phyloP scores from a whole-genome alignment of 495 filamentous ascomycete genomes.

The Penicillium diatomitis region DNA sequence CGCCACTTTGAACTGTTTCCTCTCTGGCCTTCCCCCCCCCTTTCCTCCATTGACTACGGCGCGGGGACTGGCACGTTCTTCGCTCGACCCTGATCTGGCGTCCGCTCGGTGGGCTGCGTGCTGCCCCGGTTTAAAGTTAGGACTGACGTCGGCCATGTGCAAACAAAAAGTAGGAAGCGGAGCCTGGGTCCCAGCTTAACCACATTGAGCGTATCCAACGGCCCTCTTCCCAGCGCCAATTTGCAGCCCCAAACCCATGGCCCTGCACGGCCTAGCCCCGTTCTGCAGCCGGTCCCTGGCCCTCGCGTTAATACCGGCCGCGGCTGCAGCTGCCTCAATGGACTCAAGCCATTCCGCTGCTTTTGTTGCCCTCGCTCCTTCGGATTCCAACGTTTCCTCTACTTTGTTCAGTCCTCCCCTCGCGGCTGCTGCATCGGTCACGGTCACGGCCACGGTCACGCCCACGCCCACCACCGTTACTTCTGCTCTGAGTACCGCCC shows the following conservation, averaged over 20 bases:
- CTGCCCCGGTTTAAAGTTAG: constrained; percentile 5
- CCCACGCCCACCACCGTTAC: background rate
- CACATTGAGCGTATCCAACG: background rate
- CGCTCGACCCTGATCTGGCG: constrained; percentile 4
- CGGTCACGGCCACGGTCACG: background rate
- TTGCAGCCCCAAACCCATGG: too few species aligned
- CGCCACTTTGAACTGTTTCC: too few species aligned
- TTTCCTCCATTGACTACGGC: too few species aligned
- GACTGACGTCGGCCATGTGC: background rate
- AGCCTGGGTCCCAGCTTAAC: constrained; percentile 1
- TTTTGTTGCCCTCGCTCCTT: constrained; percentile 10
- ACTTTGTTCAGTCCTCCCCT: background rate
- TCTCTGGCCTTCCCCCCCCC: too few species aligned
- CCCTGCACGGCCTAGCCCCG: constrained; percentile 9
- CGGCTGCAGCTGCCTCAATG: constrained; percentile 14
- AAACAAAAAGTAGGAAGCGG: constrained; percentile 8
- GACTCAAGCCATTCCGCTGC: constrained; percentile 5
- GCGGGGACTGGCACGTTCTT: constrained; percentile 15
- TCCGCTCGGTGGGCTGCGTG: background rate
- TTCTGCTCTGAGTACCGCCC: constrained; percentile 4
- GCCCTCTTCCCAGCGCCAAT: background rate
- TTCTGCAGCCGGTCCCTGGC: constrained; percentile 5
- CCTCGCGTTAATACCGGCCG: constrained; percentile 12
- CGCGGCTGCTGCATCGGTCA: background rate
- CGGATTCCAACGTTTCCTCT: background rate